phyloP scores from a whole-genome alignment of 2,329 filamentous ascomycete species.

The Geosmithia flava region DNA sequence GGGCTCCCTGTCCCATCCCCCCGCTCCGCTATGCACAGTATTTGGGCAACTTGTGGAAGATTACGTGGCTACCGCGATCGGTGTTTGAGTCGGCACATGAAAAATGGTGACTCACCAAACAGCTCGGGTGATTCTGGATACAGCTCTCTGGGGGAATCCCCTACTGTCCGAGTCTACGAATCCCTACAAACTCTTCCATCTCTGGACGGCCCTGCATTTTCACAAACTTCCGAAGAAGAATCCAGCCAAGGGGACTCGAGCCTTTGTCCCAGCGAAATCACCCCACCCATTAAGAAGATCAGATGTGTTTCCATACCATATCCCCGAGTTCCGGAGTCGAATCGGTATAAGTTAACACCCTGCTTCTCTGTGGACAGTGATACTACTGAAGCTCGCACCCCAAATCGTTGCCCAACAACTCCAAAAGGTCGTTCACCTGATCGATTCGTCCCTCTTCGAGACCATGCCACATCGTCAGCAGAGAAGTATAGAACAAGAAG shows the following conservation, averaged over 20 bases:
- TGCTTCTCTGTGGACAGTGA: background rate
- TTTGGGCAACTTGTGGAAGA: background rate
- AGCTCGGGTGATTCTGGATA: slow-evolving; percentile 7
- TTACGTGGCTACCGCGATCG: background rate
- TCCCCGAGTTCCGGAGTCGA: background rate
- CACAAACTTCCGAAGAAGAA: background rate
- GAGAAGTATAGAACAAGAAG: slow-evolving; percentile 36
- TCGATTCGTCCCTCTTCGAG: slow-evolving; percentile 36
- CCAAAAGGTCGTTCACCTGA: slow-evolving; percentile 20
- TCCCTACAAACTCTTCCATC: background rate
- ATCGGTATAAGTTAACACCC: background rate
- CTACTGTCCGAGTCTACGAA: background rate
- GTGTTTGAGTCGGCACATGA: background rate
- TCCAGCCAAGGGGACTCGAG: background rate
- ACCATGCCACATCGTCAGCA: slow-evolving; percentile 16
- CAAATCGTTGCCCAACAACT: background rate
- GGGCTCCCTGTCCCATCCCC: background rate
- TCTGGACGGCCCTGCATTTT: slow-evolving; percentile 7
- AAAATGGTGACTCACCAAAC: background rate
- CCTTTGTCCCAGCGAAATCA: background rate
- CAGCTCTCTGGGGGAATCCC: slow-evolving; percentile 4
- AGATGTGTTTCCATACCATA: background rate
- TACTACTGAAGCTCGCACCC: background rate
- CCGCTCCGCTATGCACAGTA: background rate
- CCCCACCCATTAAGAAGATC: background rate